Evolutionary conservation across 148 eudicot genomes (phyloP).

Genomic region (Rheum nobile): DNA sequence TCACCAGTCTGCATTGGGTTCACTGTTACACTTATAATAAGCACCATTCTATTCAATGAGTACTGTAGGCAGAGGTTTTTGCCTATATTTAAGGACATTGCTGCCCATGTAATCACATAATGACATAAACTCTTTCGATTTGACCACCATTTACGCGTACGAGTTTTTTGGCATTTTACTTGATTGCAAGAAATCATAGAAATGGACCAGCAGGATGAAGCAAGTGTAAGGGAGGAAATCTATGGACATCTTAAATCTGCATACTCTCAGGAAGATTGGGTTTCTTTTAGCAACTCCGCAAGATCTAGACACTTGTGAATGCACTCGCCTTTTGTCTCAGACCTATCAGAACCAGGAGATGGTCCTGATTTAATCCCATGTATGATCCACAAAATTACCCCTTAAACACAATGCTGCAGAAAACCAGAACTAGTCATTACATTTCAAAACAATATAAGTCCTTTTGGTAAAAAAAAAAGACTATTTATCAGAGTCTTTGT

Average conservation of each 20-base stretch:
- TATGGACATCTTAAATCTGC: conserved; percentile 37
- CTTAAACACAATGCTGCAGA: too few relatives aligned
- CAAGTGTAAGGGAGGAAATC: conserved; percentile 40
- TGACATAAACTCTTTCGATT: not conserved
- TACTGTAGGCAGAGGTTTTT: conserved; percentile 73
- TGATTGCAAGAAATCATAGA: conserved; percentile 58
- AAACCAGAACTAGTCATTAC: too few relatives aligned
- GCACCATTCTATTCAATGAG: conserved; percentile 62
- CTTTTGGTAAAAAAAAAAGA: too few relatives aligned
- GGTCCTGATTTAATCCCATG: not conserved
- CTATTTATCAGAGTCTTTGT: too few relatives aligned
- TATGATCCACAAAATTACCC: not conserved
- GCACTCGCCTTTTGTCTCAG: not conserved
- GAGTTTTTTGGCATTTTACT: not conserved
- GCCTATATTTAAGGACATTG: conserved; percentile 38
- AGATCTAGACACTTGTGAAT: not conserved
- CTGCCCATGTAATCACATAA: conserved; percentile 42
- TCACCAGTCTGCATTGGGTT: conserved; percentile 51
- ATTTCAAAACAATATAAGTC: too few relatives aligned
- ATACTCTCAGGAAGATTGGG: conserved; percentile 50
- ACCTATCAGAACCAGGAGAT: not conserved
- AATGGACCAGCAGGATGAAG: conserved; percentile 72
- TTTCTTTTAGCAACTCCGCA: conserved; percentile 8
- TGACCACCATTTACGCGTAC: not conserved
- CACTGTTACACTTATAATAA: conserved; percentile 40